Percentiles rank a stretch among this genome's conserved stretches.
These are phyloP conservation scores for Dipodascus geniculatus DNA, from an alignment of 805 yeast species.

Conservation along the genomic window DNA sequence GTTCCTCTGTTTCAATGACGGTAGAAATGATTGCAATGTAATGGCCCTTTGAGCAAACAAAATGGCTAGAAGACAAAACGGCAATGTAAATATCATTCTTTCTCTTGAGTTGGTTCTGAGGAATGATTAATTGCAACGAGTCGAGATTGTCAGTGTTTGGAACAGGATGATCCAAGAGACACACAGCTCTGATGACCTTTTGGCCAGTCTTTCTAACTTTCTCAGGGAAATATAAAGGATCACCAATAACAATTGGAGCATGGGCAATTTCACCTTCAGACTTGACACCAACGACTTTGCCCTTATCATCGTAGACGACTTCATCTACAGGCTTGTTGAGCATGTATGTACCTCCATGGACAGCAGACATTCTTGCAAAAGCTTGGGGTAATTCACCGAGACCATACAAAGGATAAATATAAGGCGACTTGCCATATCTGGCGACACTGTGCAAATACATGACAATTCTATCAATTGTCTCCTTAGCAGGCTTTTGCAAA, in stretches of 20 bases:
- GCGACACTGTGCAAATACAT: conserved; percentile 86
- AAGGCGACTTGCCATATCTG: conserved; percentile 92
- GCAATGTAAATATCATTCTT: conserved; percentile 93
- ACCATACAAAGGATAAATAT: conserved; percentile 91
- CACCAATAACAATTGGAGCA: conserved; percentile 92
- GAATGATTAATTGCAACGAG: conserved; percentile 88
- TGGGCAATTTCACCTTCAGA: conserved; percentile 86
- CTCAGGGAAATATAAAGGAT: conserved; percentile 94
- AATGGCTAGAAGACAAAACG: conserved; percentile 76
- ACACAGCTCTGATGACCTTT: conserved; percentile 72
- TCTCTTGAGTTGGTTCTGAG: conserved; percentile 89
- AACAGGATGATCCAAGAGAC: conserved; percentile 81
- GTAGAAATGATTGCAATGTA: conserved; percentile 91
- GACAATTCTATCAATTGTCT: conserved; percentile 74
- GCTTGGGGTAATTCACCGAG: conserved; percentile 99
- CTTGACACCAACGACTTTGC: conserved; percentile 72
- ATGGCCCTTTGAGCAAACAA: conserved; percentile 81
- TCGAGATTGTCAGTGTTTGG: conserved; percentile 74
- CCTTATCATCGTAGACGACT: conserved; percentile 58
- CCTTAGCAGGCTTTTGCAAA: conserved; percentile 79
- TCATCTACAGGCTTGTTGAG: conserved; percentile 92
- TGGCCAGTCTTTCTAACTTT: conserved; percentile 62
- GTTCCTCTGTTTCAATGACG: conserved; percentile 83
- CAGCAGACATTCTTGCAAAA: conserved; percentile 91
- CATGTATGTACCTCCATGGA: conserved; percentile 98